A percentile compares a stretch with the other conserved stretches of the same genome.
These are phyloP conservation scores for Naumovozyma baii DNA, from an alignment of 805 yeast species.

Conservation along the genomic window DNA sequence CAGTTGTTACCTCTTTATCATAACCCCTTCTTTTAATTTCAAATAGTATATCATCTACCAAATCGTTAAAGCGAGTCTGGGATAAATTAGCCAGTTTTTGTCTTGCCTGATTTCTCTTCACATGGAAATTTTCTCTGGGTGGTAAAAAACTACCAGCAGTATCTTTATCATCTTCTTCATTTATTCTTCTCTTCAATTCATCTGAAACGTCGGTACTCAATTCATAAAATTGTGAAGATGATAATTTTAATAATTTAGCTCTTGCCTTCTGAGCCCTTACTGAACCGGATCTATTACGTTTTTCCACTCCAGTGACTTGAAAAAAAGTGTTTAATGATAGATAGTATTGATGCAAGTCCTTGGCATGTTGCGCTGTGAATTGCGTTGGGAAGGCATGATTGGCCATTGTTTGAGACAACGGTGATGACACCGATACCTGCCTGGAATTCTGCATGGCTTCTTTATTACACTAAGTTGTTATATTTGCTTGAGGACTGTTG, in stretches of 20 bases:
- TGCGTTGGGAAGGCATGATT: background rate
- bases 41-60: conserved; percentile 78
- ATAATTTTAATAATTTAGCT: conserved; percentile 71
- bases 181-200: conserved; percentile 73
- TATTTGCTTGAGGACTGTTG: too few relatives aligned
- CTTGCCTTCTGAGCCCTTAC: conserved; percentile 70
- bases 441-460: background rate
- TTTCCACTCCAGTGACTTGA: conserved; percentile 21
- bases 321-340: conserved; percentile 21
- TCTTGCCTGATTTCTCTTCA: conserved; percentile 91
- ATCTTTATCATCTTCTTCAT: conserved; percentile 10
- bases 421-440: background rate
- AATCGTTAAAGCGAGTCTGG: conserved; percentile 71
- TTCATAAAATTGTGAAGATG: conserved; percentile 76
- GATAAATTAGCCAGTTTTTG: conserved; percentile 82
- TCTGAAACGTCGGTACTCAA: conserved; percentile 91
- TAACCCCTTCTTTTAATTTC: conserved; percentile 76
- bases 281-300: conserved; percentile 28
- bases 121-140: conserved; percentile 71
- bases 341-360: conserved; percentile 21
- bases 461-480: background rate
- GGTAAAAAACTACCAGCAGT: conserved; percentile 43
- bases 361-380: conserved; percentile 7
- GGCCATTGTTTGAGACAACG: background rate
- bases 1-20: conserved; percentile 24